Evolutionary conservation across 352 stramenopile species (phyloP).

Genomic region (Globisporangium rhizosaccharum): DNA sequence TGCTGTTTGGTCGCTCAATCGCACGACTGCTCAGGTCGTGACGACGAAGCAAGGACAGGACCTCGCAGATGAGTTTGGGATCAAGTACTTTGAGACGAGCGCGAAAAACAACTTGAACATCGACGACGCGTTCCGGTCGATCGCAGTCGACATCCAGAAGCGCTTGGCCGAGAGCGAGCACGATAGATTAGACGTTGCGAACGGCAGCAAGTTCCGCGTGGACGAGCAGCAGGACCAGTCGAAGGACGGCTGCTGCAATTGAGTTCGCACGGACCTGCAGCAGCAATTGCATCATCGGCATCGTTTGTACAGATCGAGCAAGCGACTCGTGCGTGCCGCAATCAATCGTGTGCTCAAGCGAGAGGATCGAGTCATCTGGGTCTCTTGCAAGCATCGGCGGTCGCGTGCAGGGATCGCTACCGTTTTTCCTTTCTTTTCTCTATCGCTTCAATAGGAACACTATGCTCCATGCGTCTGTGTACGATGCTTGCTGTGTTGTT

Average conservation of each 20-base stretch:
- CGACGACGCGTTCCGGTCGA: conserved; percentile 83
- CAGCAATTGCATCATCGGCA: background rate
- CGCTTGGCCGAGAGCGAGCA: conserved; percentile 80
- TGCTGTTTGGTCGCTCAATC: background rate
- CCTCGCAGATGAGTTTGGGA: conserved; percentile 91
- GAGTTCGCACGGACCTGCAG: background rate
- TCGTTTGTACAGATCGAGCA: too few species aligned
- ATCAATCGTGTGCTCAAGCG: too few species aligned
- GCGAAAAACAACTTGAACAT: conserved; percentile 94
- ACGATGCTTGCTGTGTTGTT: background rate
- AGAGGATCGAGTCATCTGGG: too few species aligned
- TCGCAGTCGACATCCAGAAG: conserved; percentile 88
- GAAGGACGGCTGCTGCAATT: conserved; percentile 80
- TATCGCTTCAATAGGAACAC: too few species aligned
- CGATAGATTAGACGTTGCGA: conserved; percentile 87
- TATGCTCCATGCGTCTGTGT: background rate
- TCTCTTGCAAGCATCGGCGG: too few species aligned
- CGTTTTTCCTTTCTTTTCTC: too few species aligned
- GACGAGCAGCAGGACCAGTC: conserved; percentile 73
- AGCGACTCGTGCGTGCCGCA: too few species aligned
- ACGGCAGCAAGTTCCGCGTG: conserved; percentile 80
- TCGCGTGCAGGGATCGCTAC: too few species aligned
- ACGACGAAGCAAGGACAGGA: conserved; percentile 91
- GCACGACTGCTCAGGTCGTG: conserved; percentile 40
- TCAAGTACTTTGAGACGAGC: conserved; percentile 94